Percentiles rank a stretch among this genome's conserved stretches.
Conservation (phyloP, 2,329 filamentous ascomycete species). For the Cryphonectria parasitica region DNA sequence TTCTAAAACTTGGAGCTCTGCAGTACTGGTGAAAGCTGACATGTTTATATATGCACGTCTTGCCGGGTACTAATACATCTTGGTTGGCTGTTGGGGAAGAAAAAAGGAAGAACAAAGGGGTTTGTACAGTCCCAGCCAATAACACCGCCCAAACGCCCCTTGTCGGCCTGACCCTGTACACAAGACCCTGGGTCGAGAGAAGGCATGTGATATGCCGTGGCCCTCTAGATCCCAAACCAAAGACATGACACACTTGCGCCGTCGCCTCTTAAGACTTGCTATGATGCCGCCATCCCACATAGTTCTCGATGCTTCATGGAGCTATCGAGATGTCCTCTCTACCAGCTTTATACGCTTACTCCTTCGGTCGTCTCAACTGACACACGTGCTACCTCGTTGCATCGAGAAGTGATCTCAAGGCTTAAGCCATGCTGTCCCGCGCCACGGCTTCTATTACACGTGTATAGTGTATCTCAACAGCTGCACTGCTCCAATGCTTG, state of each 20-base stretch:
- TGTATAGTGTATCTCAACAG: not conserved
- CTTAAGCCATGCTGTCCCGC: not conserved
- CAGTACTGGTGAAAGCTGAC: not conserved
- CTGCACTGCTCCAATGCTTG: not conserved
- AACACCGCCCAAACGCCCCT: not conserved
- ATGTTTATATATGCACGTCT: not conserved
- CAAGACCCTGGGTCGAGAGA: not conserved
- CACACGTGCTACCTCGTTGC: not conserved
- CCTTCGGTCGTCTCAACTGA: not conserved
- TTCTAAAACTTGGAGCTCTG: not conserved
- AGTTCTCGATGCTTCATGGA: not conserved
- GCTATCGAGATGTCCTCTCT: not conserved
- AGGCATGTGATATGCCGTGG: not conserved
- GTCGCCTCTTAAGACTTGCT: not conserved
- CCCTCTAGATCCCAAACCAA: not conserved
- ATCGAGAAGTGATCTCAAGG: not conserved
- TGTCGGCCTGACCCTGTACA: not conserved
- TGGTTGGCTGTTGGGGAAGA: not conserved
- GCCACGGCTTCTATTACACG: not conserved
- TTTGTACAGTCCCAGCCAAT: not conserved
- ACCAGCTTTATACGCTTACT: not conserved
- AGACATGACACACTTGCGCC: not conserved
- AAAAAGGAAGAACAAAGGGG: not conserved
- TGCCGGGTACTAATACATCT: not conserved
- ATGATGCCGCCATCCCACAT: not conserved